Evolutionary conservation across 2,329 filamentous ascomycete species (phyloP).

Genomic region (Diaporthe ampelina): DNA sequence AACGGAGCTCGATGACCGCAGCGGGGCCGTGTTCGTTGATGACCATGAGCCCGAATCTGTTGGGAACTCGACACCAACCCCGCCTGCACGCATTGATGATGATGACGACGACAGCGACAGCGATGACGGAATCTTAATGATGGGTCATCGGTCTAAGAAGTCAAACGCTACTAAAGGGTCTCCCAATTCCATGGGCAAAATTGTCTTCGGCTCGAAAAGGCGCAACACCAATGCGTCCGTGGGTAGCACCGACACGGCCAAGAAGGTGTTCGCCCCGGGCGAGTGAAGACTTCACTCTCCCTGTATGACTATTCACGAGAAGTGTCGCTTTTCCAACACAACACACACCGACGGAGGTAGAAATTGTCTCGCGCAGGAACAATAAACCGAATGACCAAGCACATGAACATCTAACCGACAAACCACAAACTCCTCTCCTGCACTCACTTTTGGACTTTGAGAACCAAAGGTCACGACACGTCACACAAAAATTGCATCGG

Average conservation of each 20-base stretch:
- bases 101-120: conserved; percentile 65
- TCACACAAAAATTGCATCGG: conserved; percentile 38
- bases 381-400: neutral
- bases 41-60: conserved; percentile 45
- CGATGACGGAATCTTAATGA: conserved; percentile 68
- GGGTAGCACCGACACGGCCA: conserved; percentile 74
- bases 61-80: conserved; percentile 42
- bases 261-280: conserved; percentile 63
- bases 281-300: conserved; percentile 44
- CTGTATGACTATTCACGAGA: neutral
- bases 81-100: conserved; percentile 51
- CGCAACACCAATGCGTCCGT: conserved; percentile 73
- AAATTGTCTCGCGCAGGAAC: neutral
- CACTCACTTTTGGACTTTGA: conserved; percentile 1
- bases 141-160: conserved; percentile 40
- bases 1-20: conserved; percentile 50
- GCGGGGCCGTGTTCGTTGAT: conserved; percentile 47
- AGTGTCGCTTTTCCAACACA: neutral
- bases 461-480: conserved; percentile 5
- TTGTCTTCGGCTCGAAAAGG: conserved; percentile 57
- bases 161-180: conserved; percentile 37
- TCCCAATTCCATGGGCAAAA: conserved; percentile 46
- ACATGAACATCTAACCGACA: neutral
- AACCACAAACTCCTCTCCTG: conserved; percentile 20
- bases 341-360: neutral